Base-by-base conservation (phyloP, 306 rosid species). In the Vigna unguiculata region DNA sequence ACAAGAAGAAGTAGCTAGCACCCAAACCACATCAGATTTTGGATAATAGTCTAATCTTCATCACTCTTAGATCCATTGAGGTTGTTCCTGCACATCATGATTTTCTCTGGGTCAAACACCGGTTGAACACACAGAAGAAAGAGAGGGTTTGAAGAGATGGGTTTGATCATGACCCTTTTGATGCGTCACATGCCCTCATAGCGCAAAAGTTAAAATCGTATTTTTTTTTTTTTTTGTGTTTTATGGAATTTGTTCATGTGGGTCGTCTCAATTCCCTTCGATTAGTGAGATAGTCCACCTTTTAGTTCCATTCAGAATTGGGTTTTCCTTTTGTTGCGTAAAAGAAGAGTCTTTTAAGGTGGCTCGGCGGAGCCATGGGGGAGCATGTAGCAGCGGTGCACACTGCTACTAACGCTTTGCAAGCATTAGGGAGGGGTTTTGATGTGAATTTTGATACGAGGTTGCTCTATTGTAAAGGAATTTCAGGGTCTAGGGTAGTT, bases 381-480 rank as follows among this genome's bases (percentile, higher is more conserved):
- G 90, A 85, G 82, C 92, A 76, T 81, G 83, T 83, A 70, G 95
- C 93, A 81, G 97, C 98, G 16, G 76, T 92, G 87, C 94, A 91
- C 80, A 94, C 97, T 66, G 91, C 96, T 79, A 79, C 84, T n/a
- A 86, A 86, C 86, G 87, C 96, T 80, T 91, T 94, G 60, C 93
- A 91, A 69, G 96, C 98, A 58, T 65, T 94, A 67, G 98, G 97
- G 41, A 90, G 96, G 75, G 98, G 98, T 9, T 94, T 94, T 83
- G 97, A 94, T 64, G 96, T 90, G 73, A 91, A 91, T 79, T 94
- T 83, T 59, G 98, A 94, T 86, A 87, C 97, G 9, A 90, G 97
- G 90, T 83, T 94, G 83, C 96, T 94, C 22, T 94, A 91, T 75
- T 91, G 96, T 71, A 91, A 94, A 83, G 97, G 98, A 47, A 84